Conservation (phyloP, 2,329 filamentous ascomycete species). For the Calonectria hawksworthii region DNA sequence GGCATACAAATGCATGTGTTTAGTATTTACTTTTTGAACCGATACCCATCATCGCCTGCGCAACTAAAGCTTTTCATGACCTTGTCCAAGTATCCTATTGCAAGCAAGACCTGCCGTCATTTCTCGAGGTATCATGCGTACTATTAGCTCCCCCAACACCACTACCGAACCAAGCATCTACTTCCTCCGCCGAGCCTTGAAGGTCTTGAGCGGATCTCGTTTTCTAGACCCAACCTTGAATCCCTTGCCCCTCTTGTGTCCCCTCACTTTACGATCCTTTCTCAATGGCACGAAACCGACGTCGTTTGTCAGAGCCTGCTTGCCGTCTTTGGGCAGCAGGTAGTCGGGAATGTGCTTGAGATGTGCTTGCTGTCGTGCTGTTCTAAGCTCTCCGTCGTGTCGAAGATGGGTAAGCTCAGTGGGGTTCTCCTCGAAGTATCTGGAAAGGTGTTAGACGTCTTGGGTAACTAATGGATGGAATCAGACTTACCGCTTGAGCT, state of each 20-base stretch:
- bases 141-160: constrained; percentile 26
- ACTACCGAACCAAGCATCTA: constrained; percentile 36
- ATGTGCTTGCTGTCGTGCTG: constrained; percentile 88
- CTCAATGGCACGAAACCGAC: constrained; percentile 82
- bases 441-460: constrained; percentile 33
- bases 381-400: constrained; percentile 89
- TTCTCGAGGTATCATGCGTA: constrained; percentile 36
- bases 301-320: constrained; percentile 76
- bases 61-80: neutral
- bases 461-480: neutral
- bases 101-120: neutral
- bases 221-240: constrained; percentile 73
- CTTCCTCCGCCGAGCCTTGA: constrained; percentile 75
- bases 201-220: constrained; percentile 88
- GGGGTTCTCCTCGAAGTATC: constrained; percentile 96
- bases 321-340: constrained; percentile 83
- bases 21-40: neutral
- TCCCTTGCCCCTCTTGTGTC: constrained; percentile 59
- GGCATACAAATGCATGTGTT: no score
- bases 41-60: constrained; percentile 1
- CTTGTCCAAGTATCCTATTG: neutral
- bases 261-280: constrained; percentile 67
- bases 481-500: constrained; percentile 76
- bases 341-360: constrained; percentile 96
- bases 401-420: constrained; percentile 88